These are phyloP conservation scores for Talaromyces sp. DNA, from an alignment of 2,329 filamentous ascomycete species.

Conservation along the genomic window DNA sequence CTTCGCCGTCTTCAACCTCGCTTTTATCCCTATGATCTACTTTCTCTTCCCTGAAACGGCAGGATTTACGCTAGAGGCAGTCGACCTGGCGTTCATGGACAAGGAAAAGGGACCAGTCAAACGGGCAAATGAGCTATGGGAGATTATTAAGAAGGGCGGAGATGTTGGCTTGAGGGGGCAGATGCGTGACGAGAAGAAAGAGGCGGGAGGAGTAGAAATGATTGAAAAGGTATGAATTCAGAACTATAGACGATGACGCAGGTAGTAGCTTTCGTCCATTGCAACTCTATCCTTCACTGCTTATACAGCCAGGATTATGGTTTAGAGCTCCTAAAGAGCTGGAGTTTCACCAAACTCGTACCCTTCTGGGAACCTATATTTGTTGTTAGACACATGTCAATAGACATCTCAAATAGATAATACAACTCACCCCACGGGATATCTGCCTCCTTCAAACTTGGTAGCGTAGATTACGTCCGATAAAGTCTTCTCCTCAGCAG, in stretches of 20 bases:
- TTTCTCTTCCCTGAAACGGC: neutral
- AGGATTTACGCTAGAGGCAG: neutral
- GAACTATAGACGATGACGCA: neutral
- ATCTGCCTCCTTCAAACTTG: slow-evolving; percentile 13
- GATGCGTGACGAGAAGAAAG: slow-evolving; percentile 6
- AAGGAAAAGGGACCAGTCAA: slow-evolving; percentile 9
- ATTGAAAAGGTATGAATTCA: slow-evolving; percentile 4
- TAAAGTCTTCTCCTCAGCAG: neutral
- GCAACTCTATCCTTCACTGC: neutral
- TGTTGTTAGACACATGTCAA: neutral
- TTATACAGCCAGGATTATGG: no score
- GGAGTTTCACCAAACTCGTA: slow-evolving; percentile 20
- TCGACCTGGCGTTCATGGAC: slow-evolving; percentile 9
- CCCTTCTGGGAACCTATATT: slow-evolving; percentile 3
- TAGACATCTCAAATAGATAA: neutral
- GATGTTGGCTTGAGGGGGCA: slow-evolving; percentile 6
- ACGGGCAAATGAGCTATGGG: slow-evolving; percentile 13
- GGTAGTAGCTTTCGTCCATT: neutral
- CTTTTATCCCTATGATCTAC: neutral
- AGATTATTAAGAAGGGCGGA: slow-evolving; percentile 7
- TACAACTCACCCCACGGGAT: slow-evolving; percentile 9
- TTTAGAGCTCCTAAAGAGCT: neutral
- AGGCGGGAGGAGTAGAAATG: neutral
- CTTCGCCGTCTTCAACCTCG: neutral
- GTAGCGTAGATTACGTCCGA: slow-evolving; percentile 2